Evolutionary conservation across 495 filamentous ascomycete species (phyloP), one percentile per base, ranked within the genome.

Genomic region (Hypomontagnella submonticulosa): DNA sequence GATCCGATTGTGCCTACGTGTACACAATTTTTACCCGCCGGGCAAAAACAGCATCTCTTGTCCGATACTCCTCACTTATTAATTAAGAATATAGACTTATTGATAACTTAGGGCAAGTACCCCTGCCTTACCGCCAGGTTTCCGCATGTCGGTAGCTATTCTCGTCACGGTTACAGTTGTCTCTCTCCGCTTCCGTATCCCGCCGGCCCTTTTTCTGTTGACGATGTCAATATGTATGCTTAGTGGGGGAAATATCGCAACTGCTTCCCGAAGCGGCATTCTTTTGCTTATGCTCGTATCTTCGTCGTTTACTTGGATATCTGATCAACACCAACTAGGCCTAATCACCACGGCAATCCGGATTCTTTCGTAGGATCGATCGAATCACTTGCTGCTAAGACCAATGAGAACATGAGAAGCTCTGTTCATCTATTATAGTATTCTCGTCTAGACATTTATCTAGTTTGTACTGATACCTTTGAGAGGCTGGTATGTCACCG

Each of bases 131-230:
- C 37, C 18, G 38, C n/a, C 15, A 3, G n/a, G 34, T 48, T 49
- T 50, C 8, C n/a, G 3, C 16, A 61, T 57, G 63, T 33, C 46
- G 51, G 42, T 37, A 58, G 46, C 64, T 62, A 23, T 54, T 40
- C 40, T 58, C 12, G 41, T 67, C 63, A 67, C 63, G 11, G 58
- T 61, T 49, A 36, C 43, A 60, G 18, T 44, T 56, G 36, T 46
- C 15, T 1, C 32, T 42, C 13, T 40, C 42, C 16, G 46, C 37
- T 15, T 38, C 32, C 8, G 40, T 36, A 32, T 46, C 32, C 16
- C 38, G 4, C 56, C 63, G 63, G 63, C 7, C 40, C 37, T 67
- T 67, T 61, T 67, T 48, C 34, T 66, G 32, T 57, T 41, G 33
- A 44, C 36, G 57, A 57, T 27, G 42, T 56, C 42, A 42, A 55